These are phyloP conservation scores for Reticulascus tulasneorum DNA, from an alignment of 2,329 filamentous ascomycete species.

Conservation along the genomic window DNA sequence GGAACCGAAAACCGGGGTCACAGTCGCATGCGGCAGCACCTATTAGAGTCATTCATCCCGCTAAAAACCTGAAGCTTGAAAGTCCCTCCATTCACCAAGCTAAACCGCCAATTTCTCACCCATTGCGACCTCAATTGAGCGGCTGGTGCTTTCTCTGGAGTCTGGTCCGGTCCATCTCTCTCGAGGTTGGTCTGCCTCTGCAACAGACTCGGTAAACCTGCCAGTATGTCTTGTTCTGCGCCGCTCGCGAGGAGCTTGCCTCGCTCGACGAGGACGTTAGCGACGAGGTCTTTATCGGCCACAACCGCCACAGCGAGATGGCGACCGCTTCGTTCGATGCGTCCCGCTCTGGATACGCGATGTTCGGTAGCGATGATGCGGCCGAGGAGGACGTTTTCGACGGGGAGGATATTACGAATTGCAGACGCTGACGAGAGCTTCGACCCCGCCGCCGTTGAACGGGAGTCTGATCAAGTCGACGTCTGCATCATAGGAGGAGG, in stretches of 20 bases:
- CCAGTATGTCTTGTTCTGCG: slow-evolving; percentile 33
- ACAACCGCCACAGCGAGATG: slow-evolving; percentile 4
- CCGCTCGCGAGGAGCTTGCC: slow-evolving; percentile 36
- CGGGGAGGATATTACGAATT: slow-evolving; percentile 7
- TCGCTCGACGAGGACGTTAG: slow-evolving; percentile 29
- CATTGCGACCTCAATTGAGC: too few relatives aligned
- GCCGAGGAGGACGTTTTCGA: slow-evolving; percentile 12
- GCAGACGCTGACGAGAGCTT: slow-evolving; percentile 48
- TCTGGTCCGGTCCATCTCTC: too few relatives aligned
- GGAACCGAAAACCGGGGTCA: not conserved
- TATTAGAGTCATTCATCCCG: too few relatives aligned
- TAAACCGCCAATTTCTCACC: too few relatives aligned
- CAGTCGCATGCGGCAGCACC: too few relatives aligned
- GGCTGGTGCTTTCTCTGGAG: too few relatives aligned
- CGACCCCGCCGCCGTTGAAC: slow-evolving; percentile 67
- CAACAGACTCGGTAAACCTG: too few relatives aligned
- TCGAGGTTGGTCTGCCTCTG: too few relatives aligned
- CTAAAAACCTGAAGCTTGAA: too few relatives aligned
- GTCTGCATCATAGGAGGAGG: slow-evolving; percentile 94
- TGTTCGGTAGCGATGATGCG: not conserved
- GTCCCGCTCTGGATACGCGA: too few relatives aligned
- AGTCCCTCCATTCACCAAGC: too few relatives aligned
- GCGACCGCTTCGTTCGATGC: not conserved
- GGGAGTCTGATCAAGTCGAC: slow-evolving; percentile 90
- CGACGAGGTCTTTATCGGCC: slow-evolving; percentile 21